phyloP scores from a whole-genome alignment of 2,329 filamentous ascomycete genomes.

The Teratosphaeria destructans region DNA sequence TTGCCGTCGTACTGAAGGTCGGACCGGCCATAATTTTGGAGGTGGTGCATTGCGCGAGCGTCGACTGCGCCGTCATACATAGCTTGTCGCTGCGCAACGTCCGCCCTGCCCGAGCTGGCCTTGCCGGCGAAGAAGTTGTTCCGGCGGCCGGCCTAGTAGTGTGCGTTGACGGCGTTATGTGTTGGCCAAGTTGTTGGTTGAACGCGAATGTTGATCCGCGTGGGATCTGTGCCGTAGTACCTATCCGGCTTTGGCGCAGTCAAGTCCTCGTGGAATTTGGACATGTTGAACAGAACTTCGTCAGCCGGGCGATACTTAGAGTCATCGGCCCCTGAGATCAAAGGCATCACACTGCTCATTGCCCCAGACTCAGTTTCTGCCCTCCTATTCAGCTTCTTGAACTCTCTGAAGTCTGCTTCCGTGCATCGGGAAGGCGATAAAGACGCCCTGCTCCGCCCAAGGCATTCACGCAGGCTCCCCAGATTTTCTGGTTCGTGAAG shows the following conservation, averaged over 20 bases:
- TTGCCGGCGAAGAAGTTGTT: neutral
- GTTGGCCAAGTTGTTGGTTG: neutral
- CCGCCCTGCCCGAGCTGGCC: neutral
- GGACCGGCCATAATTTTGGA: neutral
- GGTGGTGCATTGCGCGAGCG: neutral
- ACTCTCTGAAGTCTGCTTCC: neutral
- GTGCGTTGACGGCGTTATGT: neutral
- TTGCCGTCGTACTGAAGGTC: neutral
- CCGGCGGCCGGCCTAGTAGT: neutral
- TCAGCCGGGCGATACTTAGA: neutral
- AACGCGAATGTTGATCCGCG: neutral
- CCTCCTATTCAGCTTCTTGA: neutral
- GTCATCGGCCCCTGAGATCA: neutral
- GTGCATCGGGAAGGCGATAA: neutral
- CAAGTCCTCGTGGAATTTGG: neutral
- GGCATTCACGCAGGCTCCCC: too few relatives aligned
- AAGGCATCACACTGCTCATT: neutral
- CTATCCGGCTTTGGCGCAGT: neutral
- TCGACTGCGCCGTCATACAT: neutral
- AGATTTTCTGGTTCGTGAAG: too few relatives aligned
- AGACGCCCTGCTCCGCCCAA: too few relatives aligned
- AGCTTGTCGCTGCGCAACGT: neutral
- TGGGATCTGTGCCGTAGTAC: neutral
- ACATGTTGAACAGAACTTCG: neutral
- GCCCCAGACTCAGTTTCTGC: neutral